Evolutionary conservation across 768 basidiomycete species (phyloP).

Genomic region (Candolleomyces aberdarensis): DNA sequence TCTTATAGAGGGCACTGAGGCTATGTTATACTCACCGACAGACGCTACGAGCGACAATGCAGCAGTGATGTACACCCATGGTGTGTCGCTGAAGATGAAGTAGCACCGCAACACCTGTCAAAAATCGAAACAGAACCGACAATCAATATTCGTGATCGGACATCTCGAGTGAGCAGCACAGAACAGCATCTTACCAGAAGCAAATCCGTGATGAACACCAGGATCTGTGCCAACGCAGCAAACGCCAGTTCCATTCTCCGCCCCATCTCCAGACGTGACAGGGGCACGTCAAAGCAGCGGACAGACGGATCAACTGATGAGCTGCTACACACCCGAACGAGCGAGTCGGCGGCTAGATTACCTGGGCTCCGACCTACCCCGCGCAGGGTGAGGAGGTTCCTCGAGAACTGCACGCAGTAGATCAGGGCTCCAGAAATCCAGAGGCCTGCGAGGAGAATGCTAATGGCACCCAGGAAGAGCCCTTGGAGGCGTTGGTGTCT

Average conservation of each 20-base stretch:
- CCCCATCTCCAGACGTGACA: not conserved
- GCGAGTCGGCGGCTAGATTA: not conserved
- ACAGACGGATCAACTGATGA: not conserved
- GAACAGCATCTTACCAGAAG: not conserved
- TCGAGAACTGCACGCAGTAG: constrained; percentile 1
- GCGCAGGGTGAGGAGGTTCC: not conserved
- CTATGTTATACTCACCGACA: not conserved
- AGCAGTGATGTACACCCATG: not conserved
- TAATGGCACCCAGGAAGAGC: not conserved
- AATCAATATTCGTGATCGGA: no score
- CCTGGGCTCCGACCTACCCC: not conserved
- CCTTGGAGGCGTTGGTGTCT: not conserved
- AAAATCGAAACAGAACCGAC: not conserved
- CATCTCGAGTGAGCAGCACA: no score
- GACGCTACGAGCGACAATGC: not conserved
- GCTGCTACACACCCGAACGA: not conserved
- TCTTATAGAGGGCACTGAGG: not conserved
- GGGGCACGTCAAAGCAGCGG: not conserved
- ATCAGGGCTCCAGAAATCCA: not conserved
- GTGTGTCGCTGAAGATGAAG: not conserved
- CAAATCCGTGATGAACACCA: not conserved
- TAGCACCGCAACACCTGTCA: constrained; percentile 1
- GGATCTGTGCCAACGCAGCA: not conserved
- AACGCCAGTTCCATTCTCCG: constrained; percentile 1
- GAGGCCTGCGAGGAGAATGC: not conserved